Evolutionary conservation across 1,139 yeast genomes (phyloP), one percentile per base, ranked within the genome.

Genomic region (Yamadazyma aaseri): DNA sequence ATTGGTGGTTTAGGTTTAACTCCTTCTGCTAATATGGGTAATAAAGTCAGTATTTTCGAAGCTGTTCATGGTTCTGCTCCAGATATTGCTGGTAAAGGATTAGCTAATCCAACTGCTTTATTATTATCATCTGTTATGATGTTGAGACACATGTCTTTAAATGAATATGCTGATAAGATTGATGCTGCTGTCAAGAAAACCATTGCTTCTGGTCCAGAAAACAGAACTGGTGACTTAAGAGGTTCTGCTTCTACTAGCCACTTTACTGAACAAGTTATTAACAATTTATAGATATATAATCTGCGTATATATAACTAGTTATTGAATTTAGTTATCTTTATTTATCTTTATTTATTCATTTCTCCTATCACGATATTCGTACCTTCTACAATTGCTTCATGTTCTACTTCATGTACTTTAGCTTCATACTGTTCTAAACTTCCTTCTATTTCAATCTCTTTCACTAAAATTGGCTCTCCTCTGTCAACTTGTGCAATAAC

Each of bases 31-130:
- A 92, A 92, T 79, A 89, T 92, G 89, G 98, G 98, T 73, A 87
- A 87, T 76, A 83, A 85, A 63, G 96, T 90, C 47, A 86, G 96
- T 42, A 90, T 92, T 62, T 92, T 92, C 64, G 98, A 92, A 77
- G 97, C 98, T 50, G 98, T 92, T 58, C 97, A 92, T 67, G 97
- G 98, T 63, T 45, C 97, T 41, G 97, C 97, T 46, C 97, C 97
- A 50, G 97, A 90, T 65, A 90, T 90, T 58, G 96, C 97, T 46
- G 97, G 97, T 59, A 87, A 90, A 77, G 94, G 95, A 60, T 79
- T 86, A 63, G 98, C 98, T 48, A 92, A 92, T 80, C 98, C 98
- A 71, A 92, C 97, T 46, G 98, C 98, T 43, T 71, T 92, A 61
- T 76, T 92, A 62, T 78, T 92, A 62, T 87, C 97, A 32, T 90